Percentiles rank a stretch among this genome's conserved stretches.
phyloP scores from a whole-genome alignment of 495 filamentous ascomycete species.

The Trichoderma gamsii region DNA sequence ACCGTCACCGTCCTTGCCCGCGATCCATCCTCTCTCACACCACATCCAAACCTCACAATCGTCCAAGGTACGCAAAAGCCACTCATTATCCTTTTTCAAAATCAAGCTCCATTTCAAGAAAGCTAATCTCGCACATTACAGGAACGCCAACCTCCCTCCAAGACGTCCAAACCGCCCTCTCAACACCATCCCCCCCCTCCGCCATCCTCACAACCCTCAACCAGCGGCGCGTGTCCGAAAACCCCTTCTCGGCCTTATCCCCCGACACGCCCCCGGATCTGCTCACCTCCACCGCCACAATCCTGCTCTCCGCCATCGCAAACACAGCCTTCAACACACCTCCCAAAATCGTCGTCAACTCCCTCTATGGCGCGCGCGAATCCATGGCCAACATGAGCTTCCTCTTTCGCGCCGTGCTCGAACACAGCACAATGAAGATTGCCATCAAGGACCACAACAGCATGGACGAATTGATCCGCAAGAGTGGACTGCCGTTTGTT shows the following conservation, averaged over 20 bases:
- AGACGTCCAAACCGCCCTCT: neutral
- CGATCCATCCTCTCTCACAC: conserved; percentile 26
- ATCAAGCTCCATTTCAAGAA: conserved; percentile 19
- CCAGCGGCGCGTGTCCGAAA: neutral
- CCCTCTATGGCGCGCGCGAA: conserved; percentile 15
- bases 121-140: conserved; percentile 23
- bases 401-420: conserved; percentile 14
- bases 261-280: neutral
- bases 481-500: conserved; percentile 18
- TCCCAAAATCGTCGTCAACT: conserved; percentile 14
- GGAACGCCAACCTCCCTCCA: conserved; percentile 24
- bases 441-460: conserved; percentile 17
- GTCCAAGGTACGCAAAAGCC: conserved; percentile 35
- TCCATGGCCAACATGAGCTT: neutral
- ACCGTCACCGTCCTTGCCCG: conserved; percentile 39
- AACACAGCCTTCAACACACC: neutral
- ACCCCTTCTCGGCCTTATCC: neutral
- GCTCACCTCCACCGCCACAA: neutral
- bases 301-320: neutral
- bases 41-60: conserved; percentile 28
- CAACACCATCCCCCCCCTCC: neutral
- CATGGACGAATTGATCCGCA: conserved; percentile 18
- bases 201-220: neutral
- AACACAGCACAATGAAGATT: conserved; percentile 18
- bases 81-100: too few relatives aligned